A percentile compares a stretch with the other conserved stretches of the same genome.
Conservation (phyloP, 495 filamentous ascomycete genomes). For the Chaetomium tenue region DNA sequence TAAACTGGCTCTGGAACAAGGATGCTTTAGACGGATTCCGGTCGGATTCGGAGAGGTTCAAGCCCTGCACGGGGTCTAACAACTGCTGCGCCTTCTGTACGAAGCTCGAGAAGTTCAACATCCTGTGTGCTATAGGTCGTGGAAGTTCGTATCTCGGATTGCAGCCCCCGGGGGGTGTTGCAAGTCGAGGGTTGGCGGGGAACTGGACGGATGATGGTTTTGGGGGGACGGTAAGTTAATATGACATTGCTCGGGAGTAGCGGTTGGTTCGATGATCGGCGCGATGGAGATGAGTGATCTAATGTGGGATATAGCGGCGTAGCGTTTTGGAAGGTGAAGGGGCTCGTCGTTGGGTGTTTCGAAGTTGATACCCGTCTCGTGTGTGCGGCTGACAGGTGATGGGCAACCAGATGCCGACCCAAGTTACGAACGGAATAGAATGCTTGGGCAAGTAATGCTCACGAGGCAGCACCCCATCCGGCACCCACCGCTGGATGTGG, state of each 20-base stretch:
- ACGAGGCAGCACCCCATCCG: slow-evolving; percentile 7
- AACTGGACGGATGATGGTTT: background rate
- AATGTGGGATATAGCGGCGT: background rate
- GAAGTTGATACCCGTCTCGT: background rate
- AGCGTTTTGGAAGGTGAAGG: background rate
- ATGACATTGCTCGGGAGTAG: slow-evolving; percentile 8
- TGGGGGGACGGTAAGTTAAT: background rate
- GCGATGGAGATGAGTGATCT: background rate
- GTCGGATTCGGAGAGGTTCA: slow-evolving; percentile 65
- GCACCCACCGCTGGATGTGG: background rate
- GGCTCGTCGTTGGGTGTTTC: background rate
- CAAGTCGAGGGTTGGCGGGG: background rate
- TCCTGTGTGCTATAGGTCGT: slow-evolving; percentile 4
- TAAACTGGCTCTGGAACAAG: slow-evolving; percentile 94
- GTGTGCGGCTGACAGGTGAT: slow-evolving; percentile 7
- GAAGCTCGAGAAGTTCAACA: slow-evolving; percentile 74
- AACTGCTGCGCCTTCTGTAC: slow-evolving; percentile 90
- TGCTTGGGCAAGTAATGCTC: background rate
- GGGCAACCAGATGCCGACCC: background rate
- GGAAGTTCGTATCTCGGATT: slow-evolving; percentile 2
- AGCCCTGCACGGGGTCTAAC: slow-evolving; percentile 77
- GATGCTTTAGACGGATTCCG: slow-evolving; percentile 83
- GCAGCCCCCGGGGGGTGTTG: slow-evolving; percentile 13
- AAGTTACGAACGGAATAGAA: background rate
- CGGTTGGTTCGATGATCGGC: slow-evolving; percentile 4